phyloP scores from a whole-genome alignment of 2,329 filamentous ascomycete species.

The Emericellopsis cladophorae region DNA sequence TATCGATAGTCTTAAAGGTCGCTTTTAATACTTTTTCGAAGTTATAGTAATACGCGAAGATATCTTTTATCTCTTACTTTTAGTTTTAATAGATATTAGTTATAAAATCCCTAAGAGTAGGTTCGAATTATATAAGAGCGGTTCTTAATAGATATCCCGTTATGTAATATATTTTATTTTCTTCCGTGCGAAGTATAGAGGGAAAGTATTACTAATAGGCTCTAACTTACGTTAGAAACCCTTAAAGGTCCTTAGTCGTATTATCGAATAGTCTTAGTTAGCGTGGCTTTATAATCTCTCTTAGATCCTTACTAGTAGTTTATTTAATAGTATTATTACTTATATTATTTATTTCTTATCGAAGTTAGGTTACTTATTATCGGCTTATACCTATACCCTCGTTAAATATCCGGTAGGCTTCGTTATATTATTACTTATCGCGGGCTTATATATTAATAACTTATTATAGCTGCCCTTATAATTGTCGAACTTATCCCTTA shows the following conservation, averaged over 20 bases:
- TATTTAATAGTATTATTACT: conserved; percentile 1
- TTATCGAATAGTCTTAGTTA: conserved; percentile 1
- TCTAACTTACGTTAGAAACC: conserved; percentile 1
- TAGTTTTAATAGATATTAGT: not conserved
- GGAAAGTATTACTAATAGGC: not conserved
- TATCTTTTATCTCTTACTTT: not conserved
- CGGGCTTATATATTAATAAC: no score
- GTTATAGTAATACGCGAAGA: not conserved
- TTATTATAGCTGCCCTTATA: no score
- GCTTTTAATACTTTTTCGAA: not conserved
- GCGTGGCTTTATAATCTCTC: not conserved
- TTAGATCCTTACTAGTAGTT: not conserved
- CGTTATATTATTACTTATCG: no score
- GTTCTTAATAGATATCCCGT: not conserved
- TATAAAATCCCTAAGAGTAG: not conserved
- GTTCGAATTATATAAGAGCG: not conserved
- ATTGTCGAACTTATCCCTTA: no score
- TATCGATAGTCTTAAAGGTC: not conserved
- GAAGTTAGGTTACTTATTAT: no score
- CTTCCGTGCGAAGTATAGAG: not conserved
- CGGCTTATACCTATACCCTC: not conserved
- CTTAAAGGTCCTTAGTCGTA: not conserved
- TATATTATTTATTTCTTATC: not conserved
- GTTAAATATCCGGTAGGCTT: not conserved
- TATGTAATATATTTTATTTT: conserved; percentile 1